phyloP scores from a whole-genome alignment of 164 flowering plant species.

The Santalum album region DNA sequence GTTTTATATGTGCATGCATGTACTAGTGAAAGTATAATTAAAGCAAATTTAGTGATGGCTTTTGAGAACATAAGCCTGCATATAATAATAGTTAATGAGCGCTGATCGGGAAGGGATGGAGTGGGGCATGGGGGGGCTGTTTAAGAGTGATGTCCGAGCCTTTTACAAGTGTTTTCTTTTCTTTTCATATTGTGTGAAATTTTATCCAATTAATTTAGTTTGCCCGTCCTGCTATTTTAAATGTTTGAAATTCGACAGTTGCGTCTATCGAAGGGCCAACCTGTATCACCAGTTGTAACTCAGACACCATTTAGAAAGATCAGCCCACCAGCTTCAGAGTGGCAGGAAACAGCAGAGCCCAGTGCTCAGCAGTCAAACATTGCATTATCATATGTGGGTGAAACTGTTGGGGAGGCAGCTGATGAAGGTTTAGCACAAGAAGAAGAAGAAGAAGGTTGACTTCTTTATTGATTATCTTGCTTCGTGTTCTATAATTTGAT shows the following conservation, averaged over 20 bases:
- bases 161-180: too few relatives aligned
- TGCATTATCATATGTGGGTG: background rate
- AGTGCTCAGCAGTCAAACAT: background rate
- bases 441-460: slow-evolving; percentile 3
- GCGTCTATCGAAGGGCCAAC: background rate
- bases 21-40: too few relatives aligned
- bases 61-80: too few relatives aligned
- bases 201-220: too few relatives aligned
- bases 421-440: background rate
- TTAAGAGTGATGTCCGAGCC: too few relatives aligned
- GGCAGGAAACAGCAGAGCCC: background rate
- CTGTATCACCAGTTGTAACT: background rate
- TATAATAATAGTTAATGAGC: too few relatives aligned
- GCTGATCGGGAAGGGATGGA: too few relatives aligned
- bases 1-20: background rate
- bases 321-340: background rate
- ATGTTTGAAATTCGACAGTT: background rate
- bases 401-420: background rate
- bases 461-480: background rate
- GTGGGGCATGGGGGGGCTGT: too few relatives aligned
- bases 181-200: too few relatives aligned
- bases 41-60: too few relatives aligned
- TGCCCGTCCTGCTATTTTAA: background rate
- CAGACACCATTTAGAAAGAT: background rate
- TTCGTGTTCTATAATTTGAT: background rate